These are phyloP conservation scores for Starmera amethionina DNA, from an alignment of 805 yeast genomes.

Conservation along the genomic window DNA sequence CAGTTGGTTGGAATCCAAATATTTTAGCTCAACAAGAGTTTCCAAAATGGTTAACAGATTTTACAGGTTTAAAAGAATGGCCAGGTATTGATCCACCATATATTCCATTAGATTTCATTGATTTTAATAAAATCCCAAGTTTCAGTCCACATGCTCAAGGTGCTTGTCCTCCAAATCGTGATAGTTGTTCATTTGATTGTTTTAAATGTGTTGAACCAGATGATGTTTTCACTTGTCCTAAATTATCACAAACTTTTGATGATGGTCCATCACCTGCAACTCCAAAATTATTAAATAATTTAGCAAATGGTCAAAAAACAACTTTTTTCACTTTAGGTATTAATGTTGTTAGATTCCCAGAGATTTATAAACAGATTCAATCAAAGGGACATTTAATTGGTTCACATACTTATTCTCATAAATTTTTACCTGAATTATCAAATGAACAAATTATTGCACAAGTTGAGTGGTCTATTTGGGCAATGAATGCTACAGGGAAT, in stretches of 20 bases:
- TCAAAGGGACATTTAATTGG: slow-evolving; percentile 70
- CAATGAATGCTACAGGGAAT: slow-evolving; percentile 88
- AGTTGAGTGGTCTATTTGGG: slow-evolving; percentile 94
- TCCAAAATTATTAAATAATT: slow-evolving; percentile 40
- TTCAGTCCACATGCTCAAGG: slow-evolving; percentile 44
- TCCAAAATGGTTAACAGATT: slow-evolving; percentile 69
- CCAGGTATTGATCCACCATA: slow-evolving; percentile 86
- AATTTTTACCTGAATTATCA: slow-evolving; percentile 63
- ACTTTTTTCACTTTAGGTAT: slow-evolving; percentile 85
- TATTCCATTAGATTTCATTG: slow-evolving; percentile 66
- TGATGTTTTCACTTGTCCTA: slow-evolving; percentile 68
- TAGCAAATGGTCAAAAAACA: slow-evolving; percentile 38
- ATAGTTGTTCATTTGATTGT: slow-evolving; percentile 80
- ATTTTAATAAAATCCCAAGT: slow-evolving; percentile 42
- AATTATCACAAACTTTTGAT: slow-evolving; percentile 81
- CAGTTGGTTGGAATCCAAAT: slow-evolving; percentile 18
- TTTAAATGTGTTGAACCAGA: slow-evolving; percentile 64
- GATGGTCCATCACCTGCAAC: slow-evolving; percentile 88
- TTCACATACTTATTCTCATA: slow-evolving; percentile 90
- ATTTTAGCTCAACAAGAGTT: slow-evolving; percentile 34
- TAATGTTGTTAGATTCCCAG: slow-evolving; percentile 70
- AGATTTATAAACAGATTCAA: slow-evolving; percentile 48
- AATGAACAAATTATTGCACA: slow-evolving; percentile 85
- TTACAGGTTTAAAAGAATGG: slow-evolving; percentile 73
- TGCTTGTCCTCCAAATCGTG: slow-evolving; percentile 43